phyloP scores from a whole-genome alignment of 1,284 basidiomycete species.

The Leccinum holopus region DNA sequence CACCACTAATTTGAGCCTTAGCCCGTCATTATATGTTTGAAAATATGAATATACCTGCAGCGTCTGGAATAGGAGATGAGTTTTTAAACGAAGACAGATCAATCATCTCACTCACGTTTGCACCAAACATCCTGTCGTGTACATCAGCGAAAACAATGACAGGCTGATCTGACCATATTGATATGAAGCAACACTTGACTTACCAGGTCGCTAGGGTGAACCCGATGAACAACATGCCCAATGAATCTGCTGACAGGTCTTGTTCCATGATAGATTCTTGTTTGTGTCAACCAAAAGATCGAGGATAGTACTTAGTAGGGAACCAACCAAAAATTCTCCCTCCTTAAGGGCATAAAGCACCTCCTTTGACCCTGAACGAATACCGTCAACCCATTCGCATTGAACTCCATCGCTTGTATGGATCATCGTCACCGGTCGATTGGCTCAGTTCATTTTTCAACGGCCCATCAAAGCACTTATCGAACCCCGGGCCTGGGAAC shows the following conservation, averaged over 20 bases:
- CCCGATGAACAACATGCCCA: conserved; percentile 16
- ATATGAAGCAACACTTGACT: not conserved
- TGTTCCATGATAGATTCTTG: not conserved
- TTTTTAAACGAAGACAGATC: not conserved
- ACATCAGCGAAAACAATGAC: not conserved
- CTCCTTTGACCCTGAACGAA: not conserved
- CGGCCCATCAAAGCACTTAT: not conserved
- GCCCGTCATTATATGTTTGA: conserved; percentile 9
- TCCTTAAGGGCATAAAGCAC: not conserved
- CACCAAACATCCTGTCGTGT: conserved; percentile 14
- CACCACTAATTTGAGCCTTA: conserved; percentile 9
- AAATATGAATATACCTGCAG: conserved; percentile 15
- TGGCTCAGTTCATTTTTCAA: not conserved
- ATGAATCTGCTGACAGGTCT: not conserved
- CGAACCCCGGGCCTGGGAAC: not conserved
- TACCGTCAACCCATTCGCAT: not conserved
- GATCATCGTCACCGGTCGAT: not conserved
- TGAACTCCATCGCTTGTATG: not conserved
- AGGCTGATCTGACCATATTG: not conserved
- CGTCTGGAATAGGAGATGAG: conserved; percentile 2
- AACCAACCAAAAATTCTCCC: not conserved
- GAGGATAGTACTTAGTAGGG: not conserved
- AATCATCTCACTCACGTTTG: conserved; percentile 7
- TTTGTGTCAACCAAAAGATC: not conserved
- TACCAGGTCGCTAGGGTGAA: conserved; percentile 18